A percentile compares a stretch with the other conserved stretches of the same genome.
Conservation (phyloP, 441 rosid genomes). For the Croton laevigatus region DNA sequence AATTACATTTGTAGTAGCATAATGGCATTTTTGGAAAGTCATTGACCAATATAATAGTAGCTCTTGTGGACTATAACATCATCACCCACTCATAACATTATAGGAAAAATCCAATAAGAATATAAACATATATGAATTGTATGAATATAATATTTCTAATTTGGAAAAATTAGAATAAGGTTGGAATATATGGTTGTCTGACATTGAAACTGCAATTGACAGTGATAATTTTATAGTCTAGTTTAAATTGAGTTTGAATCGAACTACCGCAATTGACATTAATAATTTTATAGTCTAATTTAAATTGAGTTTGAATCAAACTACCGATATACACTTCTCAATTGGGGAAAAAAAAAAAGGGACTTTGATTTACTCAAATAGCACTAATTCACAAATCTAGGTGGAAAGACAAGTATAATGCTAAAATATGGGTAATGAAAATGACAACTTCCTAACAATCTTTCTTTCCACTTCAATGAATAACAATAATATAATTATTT, state of each 20-base stretch:
- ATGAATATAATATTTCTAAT: conserved; percentile 4
- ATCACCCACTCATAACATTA: neutral
- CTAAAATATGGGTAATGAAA: conserved; percentile 33
- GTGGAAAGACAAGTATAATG: conserved; percentile 41
- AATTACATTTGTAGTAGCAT: no score
- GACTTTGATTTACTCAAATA: conserved; percentile 12
- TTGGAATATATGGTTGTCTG: no score
- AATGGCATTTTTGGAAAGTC: neutral
- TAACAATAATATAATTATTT: neutral
- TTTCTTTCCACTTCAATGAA: conserved; percentile 26
- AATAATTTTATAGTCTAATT: no score
- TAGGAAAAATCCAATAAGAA: neutral
- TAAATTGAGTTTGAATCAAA: no score
- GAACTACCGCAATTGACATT: no score
- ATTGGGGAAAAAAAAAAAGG: no score
- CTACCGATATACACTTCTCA: no score
- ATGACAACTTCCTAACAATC: conserved; percentile 60
- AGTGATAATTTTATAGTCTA: no score
- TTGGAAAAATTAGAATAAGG: no score
- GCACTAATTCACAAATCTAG: conserved; percentile 35
- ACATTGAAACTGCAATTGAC: no score
- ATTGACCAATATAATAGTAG: neutral
- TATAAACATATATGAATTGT: neutral
- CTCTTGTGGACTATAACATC: neutral
- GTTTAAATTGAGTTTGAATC: no score